Base-by-base conservation (phyloP, 2,329 filamentous ascomycete species). In the Balansia obtecta region DNA sequence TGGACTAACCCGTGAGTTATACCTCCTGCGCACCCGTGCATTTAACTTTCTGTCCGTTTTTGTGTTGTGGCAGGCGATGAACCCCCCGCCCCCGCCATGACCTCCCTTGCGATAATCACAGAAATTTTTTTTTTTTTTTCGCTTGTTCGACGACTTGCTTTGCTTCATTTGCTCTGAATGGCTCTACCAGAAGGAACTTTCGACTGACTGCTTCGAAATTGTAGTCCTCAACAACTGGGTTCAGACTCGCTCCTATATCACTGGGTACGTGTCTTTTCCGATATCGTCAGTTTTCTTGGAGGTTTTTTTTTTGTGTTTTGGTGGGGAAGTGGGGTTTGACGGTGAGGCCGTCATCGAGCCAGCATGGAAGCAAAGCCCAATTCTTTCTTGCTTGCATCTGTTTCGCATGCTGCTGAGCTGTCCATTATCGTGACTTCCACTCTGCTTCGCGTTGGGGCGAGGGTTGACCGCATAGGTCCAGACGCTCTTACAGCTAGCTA, bases 211-310 rank as follows among this genome's bases (percentile, higher is more conserved):
- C 40, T 33, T 2, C n/a, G 42, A 32, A 18, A 30, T 30, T 50
- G 43, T 61, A 82, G 78, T 82, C 59, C 76, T 86, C 58, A 81
- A 86, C 74, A 76, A 71, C 72, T 86, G 79, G 79, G 72, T 83
- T 62, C 74, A 74, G 65, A 85, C 82, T 63, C 80, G 83, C 64
- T 86, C 81, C 71, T 90, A 90, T 74, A 81, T 90, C 63, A 72
- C 82, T 72, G 86, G 86, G 85, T 89, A 83, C 68, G 85, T 51
- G 33, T 11, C 20, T n/a, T 5, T 27, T 27, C 7, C 27, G 27
- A 11, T 5, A 9, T 20, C 40, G 11, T 3, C 20, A 16, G n/a
- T 22, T 20, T 16, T 42, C 43, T 34, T 40, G 34, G n/a, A n/a
- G n/a, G 43, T 40, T 16, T 12, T n/a, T 10, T 30, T 40, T 34